phyloP scores from a whole-genome alignment of 495 filamentous ascomycete genomes.

The Neurospora cerealis region DNA sequence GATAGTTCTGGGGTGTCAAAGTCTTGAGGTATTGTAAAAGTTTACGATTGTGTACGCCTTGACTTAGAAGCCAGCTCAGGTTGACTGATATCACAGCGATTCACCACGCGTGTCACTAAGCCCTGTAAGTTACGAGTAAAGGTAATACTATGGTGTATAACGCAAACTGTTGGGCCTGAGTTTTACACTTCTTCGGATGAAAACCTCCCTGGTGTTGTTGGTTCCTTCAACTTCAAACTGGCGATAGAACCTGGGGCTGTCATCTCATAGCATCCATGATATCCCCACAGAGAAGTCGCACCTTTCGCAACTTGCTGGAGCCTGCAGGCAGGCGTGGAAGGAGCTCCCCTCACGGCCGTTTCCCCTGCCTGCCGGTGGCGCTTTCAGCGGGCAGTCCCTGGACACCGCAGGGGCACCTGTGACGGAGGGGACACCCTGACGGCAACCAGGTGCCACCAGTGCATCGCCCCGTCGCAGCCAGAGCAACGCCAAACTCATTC shows the following conservation, averaged over 20 bases:
- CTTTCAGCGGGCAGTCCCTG: neutral
- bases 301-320: neutral
- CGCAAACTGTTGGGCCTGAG: neutral
- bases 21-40: neutral
- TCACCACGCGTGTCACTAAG: neutral
- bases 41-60: neutral
- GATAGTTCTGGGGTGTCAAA: neutral
- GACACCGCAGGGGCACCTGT: neutral
- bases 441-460: neutral
- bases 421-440: neutral
- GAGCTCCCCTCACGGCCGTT: no score
- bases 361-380: neutral
- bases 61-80: neutral
- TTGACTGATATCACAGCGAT: neutral
- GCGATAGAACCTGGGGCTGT: neutral
- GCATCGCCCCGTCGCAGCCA: neutral
- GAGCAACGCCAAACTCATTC: neutral
- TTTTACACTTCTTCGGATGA: neutral
- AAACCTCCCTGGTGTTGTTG: neutral
- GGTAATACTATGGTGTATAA: neutral
- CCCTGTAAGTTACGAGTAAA: neutral
- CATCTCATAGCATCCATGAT: neutral
- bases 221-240: neutral
- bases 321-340: neutral
- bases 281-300: neutral